phyloP scores from a whole-genome alignment of 2,329 filamentous ascomycete species.

The Fusarium tuaranense region DNA sequence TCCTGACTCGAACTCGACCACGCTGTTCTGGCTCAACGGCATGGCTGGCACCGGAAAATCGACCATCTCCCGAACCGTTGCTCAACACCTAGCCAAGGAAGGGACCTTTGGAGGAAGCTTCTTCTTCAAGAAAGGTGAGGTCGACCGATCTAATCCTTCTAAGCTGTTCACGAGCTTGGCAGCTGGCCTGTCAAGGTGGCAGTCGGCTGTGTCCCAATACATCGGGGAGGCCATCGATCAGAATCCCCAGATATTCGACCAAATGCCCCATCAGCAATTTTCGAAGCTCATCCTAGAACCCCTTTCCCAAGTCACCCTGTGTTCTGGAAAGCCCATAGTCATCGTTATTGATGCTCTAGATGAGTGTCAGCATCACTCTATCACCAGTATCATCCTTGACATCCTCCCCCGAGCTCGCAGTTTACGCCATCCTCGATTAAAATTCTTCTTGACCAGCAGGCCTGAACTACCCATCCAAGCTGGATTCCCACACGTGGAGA shows the following conservation, averaged over 20 bases:
- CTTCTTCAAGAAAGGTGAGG: constrained; percentile 51
- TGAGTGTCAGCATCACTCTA: constrained; percentile 43
- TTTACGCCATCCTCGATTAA: constrained; percentile 38
- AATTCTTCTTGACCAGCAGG: constrained; percentile 56
- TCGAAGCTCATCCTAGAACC: constrained; percentile 51
- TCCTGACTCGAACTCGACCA: neutral
- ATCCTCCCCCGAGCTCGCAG: constrained; percentile 27
- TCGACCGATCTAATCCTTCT: constrained; percentile 49
- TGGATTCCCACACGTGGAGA: constrained; percentile 43
- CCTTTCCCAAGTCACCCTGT: constrained; percentile 21
- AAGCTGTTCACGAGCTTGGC: constrained; percentile 57
- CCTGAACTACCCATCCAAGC: constrained; percentile 53
- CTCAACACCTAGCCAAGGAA: neutral
- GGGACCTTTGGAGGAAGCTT: constrained; percentile 18
- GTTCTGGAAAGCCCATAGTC: constrained; percentile 5
- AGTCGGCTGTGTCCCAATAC: constrained; percentile 44
- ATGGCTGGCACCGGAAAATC: constrained; percentile 14
- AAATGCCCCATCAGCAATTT: constrained; percentile 53
- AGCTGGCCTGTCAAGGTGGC: constrained; percentile 44
- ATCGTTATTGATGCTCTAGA: constrained; percentile 53
- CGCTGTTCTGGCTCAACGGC: neutral
- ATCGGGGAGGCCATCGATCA: constrained; percentile 47
- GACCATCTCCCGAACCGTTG: constrained; percentile 53
- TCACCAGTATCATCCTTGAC: constrained; percentile 48
- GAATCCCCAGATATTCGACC: constrained; percentile 45